phyloP scores from a whole-genome alignment of 2,329 filamentous ascomycete genomes.

The Arachnomyces sp. region DNA sequence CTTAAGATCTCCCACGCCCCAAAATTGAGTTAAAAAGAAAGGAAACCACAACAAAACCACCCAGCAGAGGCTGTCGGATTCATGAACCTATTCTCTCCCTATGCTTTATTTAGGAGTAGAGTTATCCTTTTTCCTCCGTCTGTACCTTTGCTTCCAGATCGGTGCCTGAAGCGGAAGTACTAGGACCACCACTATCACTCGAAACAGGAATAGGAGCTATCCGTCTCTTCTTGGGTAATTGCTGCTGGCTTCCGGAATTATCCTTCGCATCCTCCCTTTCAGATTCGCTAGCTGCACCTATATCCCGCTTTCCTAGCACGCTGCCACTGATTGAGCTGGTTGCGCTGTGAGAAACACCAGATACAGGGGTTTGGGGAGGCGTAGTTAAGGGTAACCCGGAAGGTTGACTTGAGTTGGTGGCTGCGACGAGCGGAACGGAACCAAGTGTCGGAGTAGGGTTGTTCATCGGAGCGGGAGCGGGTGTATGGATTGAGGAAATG shows the following conservation, averaged over 20 bases:
- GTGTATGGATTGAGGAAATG: slow-evolving; percentile 37
- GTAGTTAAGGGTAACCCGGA: slow-evolving; percentile 68
- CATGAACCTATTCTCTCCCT: too few relatives aligned
- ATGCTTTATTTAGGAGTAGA: too few relatives aligned
- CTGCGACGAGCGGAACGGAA: slow-evolving; percentile 67
- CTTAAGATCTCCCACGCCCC: too few relatives aligned
- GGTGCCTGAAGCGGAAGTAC: too few relatives aligned
- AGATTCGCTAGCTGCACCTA: slow-evolving; percentile 33
- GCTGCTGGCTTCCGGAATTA: not conserved
- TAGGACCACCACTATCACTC: too few relatives aligned
- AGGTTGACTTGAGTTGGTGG: slow-evolving; percentile 54
- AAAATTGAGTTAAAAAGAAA: too few relatives aligned
- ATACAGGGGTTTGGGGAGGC: slow-evolving; percentile 76
- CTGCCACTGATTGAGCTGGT: slow-evolving; percentile 48
- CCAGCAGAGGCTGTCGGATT: too few relatives aligned
- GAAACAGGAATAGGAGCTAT: slow-evolving; percentile 10
- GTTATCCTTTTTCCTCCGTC: too few relatives aligned
- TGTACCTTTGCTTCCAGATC: too few relatives aligned
- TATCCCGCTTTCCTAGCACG: slow-evolving; percentile 47
- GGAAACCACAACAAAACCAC: too few relatives aligned
- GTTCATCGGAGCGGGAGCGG: slow-evolving; percentile 50
- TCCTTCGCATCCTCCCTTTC: slow-evolving; percentile 37
- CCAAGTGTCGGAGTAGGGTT: slow-evolving; percentile 74
- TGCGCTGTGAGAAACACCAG: slow-evolving; percentile 45
- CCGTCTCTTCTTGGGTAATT: slow-evolving; percentile 13